These are phyloP conservation scores for Chlorella vulgaris DNA, from an alignment of 139 green algal species.

Conservation along the genomic window DNA sequence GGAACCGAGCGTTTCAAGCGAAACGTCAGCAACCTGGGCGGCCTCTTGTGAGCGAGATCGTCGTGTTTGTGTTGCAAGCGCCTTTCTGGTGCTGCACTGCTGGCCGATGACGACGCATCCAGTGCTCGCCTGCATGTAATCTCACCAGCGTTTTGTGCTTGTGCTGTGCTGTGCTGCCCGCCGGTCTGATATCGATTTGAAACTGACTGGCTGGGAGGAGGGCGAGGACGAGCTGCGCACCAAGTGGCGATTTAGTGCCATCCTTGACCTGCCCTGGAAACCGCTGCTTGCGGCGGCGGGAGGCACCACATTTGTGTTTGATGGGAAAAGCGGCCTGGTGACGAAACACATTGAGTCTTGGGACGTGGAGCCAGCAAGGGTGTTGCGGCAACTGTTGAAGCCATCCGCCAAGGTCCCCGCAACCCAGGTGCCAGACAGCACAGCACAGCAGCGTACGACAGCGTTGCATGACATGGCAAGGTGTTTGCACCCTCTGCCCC, in stretches of 20 bases:
- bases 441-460: background rate
- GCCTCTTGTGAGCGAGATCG: constrained; percentile 59
- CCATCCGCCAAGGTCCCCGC: constrained; percentile 47
- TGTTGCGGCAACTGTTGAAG: constrained; percentile 65
- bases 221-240: constrained; percentile 41
- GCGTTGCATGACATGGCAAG: too few species aligned
- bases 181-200: background rate
- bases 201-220: constrained; percentile 64
- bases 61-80: background rate
- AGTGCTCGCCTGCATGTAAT: too few species aligned
- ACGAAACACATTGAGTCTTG: constrained; percentile 77
- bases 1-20: constrained; percentile 79
- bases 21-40: constrained; percentile 86
- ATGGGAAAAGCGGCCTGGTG: constrained; percentile 53
- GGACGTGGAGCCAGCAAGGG: constrained; percentile 68
- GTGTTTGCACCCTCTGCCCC: too few species aligned
- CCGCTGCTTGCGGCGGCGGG: constrained; percentile 68
- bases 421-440: background rate
- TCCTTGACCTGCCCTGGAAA: constrained; percentile 70
- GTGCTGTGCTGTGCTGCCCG: too few species aligned
- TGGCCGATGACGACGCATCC: too few species aligned
- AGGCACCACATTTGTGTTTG: constrained; percentile 73
- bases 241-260: constrained; percentile 68
- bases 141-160: too few species aligned
- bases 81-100: too few species aligned